Evolutionary conservation across 164 flowering plant genomes (phyloP).

Genomic region (Protea cynaroides): DNA sequence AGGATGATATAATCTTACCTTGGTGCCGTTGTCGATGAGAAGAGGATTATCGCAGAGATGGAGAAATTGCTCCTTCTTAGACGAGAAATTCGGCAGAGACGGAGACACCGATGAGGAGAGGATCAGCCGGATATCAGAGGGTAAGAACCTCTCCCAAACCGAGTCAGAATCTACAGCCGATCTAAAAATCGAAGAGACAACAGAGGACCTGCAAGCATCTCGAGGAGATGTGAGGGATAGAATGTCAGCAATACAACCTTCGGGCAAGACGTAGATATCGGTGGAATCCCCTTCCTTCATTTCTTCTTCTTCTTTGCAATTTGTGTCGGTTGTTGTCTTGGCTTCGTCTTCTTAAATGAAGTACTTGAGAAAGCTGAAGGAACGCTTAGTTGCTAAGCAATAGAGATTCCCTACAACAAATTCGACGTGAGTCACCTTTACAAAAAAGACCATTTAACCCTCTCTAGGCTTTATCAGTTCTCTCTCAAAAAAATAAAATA

Average conservation of each 20-base stretch:
- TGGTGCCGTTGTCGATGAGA: slow-evolving; percentile 22
- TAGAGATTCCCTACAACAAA: too few relatives aligned
- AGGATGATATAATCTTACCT: slow-evolving; percentile 11
- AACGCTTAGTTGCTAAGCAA: too few relatives aligned
- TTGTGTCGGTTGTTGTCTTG: too few relatives aligned
- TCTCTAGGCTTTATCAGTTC: too few relatives aligned
- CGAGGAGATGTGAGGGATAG: slow-evolving; percentile 23
- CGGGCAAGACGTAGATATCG: slow-evolving; percentile 7
- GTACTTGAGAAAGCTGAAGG: too few relatives aligned
- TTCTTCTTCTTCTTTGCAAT: too few relatives aligned
- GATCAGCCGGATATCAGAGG: slow-evolving; percentile 12
- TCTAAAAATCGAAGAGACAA: slow-evolving; percentile 14
- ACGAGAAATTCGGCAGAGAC: too few relatives aligned
- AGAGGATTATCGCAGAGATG: slow-evolving; percentile 16
- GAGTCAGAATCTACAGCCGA: slow-evolving; percentile 23
- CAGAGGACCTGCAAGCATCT: slow-evolving; percentile 22
- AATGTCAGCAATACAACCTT: slow-evolving; percentile 15
- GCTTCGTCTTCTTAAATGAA: too few relatives aligned
- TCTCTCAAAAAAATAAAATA: too few relatives aligned
- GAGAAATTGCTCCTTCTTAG: slow-evolving; percentile 18
- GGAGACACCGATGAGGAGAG: slow-evolving; percentile 7
- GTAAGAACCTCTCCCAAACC: slow-evolving; percentile 28
- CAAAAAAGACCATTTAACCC: too few relatives aligned
- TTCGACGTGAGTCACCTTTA: too few relatives aligned
- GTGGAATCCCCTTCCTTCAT: too few relatives aligned